Conservation (phyloP, 129 eudicot species). For the Apium graveolens region DNA sequence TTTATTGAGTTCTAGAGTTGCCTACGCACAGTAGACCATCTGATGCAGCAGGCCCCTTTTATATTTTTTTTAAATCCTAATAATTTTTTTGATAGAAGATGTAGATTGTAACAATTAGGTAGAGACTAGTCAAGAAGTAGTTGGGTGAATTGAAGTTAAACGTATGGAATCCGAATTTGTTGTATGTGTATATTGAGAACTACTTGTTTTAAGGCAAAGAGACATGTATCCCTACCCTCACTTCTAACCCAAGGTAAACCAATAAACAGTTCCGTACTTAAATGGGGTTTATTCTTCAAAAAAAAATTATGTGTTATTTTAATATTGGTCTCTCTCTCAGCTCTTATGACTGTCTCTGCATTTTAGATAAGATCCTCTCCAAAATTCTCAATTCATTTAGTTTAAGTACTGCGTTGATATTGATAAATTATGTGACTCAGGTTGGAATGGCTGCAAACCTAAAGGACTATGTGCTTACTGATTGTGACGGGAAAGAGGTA, state of each 20-base stretch:
- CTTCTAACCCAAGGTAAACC: background rate
- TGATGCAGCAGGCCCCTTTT: too few species aligned
- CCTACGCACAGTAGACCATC: too few species aligned
- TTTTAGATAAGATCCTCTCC: background rate
- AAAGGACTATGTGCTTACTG: constrained; percentile 64
- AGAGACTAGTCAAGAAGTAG: background rate
- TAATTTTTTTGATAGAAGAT: too few species aligned
- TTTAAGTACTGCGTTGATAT: background rate
- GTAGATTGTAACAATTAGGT: too few species aligned
- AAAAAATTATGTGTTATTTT: background rate
- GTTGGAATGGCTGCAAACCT: constrained; percentile 92
- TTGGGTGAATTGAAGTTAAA: background rate
- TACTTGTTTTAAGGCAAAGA: background rate
- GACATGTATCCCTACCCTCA: background rate
- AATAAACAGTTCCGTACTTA: background rate
- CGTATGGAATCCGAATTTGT: background rate
- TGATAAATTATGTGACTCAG: constrained; percentile 23
- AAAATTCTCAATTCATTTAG: background rate
- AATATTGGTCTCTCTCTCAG: background rate
- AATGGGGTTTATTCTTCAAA: background rate
- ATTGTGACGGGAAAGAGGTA: constrained; percentile 81
- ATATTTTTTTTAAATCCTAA: too few species aligned
- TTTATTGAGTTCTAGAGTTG: too few species aligned
- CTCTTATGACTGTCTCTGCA: background rate
- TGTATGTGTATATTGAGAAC: background rate